Conservation (phyloP, 2,329 filamentous ascomycete species). For the Fusarium phyllophilum region DNA sequence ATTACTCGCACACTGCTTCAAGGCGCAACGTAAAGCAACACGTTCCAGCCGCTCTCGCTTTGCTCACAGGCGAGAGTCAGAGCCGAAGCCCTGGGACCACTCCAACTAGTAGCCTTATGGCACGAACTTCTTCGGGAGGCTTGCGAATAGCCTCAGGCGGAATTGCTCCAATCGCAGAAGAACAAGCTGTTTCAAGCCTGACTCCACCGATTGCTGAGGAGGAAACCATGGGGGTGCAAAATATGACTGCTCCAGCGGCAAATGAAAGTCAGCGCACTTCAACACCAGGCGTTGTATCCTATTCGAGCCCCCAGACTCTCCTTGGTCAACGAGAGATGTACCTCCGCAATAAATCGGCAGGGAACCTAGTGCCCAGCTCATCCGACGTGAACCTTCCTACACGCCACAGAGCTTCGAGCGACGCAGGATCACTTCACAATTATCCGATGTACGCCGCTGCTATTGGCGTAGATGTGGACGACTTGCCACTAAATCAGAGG, state of each 20-base stretch:
- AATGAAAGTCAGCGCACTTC: conserved; percentile 45
- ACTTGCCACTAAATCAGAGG: conserved; percentile 77
- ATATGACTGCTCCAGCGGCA: conserved; percentile 34
- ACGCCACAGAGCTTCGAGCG: conserved; percentile 49
- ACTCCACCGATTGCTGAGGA: conserved; percentile 33
- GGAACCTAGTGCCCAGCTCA: conserved; percentile 48
- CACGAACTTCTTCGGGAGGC: conserved; percentile 36
- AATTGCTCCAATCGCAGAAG: conserved; percentile 58
- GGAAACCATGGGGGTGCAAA: conserved; percentile 7
- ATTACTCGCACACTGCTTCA: conserved; percentile 25
- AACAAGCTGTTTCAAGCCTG: conserved; percentile 41
- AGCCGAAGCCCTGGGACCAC: conserved; percentile 38
- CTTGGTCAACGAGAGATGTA: conserved; percentile 66
- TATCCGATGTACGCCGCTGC: conserved; percentile 47
- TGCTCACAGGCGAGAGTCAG: conserved; percentile 40
- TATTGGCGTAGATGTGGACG: conserved; percentile 64
- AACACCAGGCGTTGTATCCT: conserved; percentile 60
- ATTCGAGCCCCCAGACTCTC: conserved; percentile 64
- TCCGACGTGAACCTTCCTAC: conserved; percentile 44
- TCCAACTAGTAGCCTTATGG: conserved; percentile 25
- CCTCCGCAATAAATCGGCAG: conserved; percentile 62
- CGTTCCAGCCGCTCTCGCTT: conserved; percentile 38
- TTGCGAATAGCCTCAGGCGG: conserved; percentile 44
- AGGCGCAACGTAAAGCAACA: conserved; percentile 38
- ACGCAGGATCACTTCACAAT: conserved; percentile 55